phyloP scores from a whole-genome alignment of 73 alveolate species.

The Diophrys appendiculata region DNA sequence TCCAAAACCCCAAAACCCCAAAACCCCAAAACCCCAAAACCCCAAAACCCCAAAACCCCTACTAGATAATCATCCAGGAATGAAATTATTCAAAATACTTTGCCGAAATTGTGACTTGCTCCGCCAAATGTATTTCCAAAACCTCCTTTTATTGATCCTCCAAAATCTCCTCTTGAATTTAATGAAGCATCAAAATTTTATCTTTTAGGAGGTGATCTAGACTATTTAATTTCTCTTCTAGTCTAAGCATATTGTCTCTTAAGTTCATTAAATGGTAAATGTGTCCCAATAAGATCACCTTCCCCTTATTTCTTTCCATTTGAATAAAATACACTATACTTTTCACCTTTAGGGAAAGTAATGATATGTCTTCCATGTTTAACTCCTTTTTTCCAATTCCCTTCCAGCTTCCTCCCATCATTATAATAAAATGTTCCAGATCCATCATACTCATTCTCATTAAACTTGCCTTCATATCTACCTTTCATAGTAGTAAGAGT shows the following conservation, averaged over 20 bases:
- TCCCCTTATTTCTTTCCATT: conserved; percentile 57
- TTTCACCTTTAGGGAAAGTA: conserved; percentile 52
- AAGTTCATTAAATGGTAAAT: conserved; percentile 25
- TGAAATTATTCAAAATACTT: too few relatives aligned
- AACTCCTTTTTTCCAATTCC: conserved; percentile 40
- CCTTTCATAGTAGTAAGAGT: conserved; percentile 46
- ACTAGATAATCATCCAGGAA: too few relatives aligned
- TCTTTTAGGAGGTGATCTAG: not conserved
- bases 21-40: too few relatives aligned
- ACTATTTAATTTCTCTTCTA: not conserved
- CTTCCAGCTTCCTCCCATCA: conserved; percentile 45
- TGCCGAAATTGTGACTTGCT: too few relatives aligned
- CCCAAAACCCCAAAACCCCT: too few relatives aligned
- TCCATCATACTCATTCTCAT: conserved; percentile 47
- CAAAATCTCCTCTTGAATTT: not conserved
- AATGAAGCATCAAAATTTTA: not conserved
- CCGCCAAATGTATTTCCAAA: not conserved
- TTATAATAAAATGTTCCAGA: conserved; percentile 29
- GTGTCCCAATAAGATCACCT: conserved; percentile 39
- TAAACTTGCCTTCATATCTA: conserved; percentile 47
- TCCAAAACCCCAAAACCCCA: too few relatives aligned
- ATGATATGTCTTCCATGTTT: conserved; percentile 31
- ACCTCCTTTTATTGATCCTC: not conserved
- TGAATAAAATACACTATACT: conserved; percentile 34
- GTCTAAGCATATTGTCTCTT: conserved; percentile 16